phyloP scores from a whole-genome alignment of 1,139 yeast species.

The Groenewaldozyma sp. region DNA sequence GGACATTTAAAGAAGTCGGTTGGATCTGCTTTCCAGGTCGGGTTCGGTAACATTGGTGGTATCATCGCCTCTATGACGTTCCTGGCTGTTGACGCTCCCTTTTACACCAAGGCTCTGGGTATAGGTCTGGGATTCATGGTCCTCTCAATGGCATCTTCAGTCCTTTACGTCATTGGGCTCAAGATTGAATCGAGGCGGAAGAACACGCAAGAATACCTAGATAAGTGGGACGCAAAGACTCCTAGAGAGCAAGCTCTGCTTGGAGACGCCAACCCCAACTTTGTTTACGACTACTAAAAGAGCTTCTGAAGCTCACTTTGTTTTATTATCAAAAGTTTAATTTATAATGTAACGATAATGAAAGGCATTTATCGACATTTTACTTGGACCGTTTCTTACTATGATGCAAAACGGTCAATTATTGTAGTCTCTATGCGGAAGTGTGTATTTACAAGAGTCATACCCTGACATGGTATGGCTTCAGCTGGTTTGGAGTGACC shows the following conservation, averaged over 20 bases:
- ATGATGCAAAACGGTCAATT: too few species aligned
- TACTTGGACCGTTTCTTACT: too few species aligned
- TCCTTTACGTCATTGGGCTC: conserved; percentile 36
- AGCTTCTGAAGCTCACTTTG: too few species aligned
- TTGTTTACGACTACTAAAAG: conserved; percentile 28
- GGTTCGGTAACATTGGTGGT: conserved; percentile 80
- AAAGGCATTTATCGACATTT: too few species aligned
- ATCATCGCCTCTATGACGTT: conserved; percentile 61
- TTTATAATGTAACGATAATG: too few species aligned
- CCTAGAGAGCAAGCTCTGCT: conserved; percentile 40
- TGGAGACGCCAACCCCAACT: conserved; percentile 63
- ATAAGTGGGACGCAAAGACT: conserved; percentile 35
- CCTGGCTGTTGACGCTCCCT: conserved; percentile 49
- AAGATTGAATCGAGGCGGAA: conserved; percentile 29
- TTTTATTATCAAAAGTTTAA: too few species aligned
- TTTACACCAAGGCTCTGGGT: conserved; percentile 48
- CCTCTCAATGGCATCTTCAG: conserved; percentile 40
- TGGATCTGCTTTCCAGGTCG: conserved; percentile 69
- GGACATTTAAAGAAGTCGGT: conserved; percentile 66
- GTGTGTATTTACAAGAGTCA: not conserved
- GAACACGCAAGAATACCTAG: conserved; percentile 27
- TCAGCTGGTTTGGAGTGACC: conserved; percentile 43
- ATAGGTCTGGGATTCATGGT: conserved; percentile 45
- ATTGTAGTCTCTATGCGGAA: too few species aligned
- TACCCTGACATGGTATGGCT: conserved; percentile 17